phyloP scores from a whole-genome alignment of 805 yeast species.

The Saturnispora galanensis region DNA sequence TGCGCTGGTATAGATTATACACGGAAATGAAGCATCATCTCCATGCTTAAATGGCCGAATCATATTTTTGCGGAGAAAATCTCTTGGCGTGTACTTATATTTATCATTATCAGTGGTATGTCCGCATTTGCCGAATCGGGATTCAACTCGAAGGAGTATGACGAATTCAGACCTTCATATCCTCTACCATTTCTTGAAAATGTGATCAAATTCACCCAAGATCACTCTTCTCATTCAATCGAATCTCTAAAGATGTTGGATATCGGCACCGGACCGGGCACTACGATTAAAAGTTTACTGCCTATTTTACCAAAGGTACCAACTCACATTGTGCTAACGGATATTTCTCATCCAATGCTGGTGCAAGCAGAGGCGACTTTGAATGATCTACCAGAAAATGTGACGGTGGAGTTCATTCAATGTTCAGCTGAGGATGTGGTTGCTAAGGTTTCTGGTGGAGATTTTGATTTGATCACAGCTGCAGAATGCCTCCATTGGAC shows the following conservation, averaged over 20 bases:
- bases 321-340: slow-evolving; percentile 33
- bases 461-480: slow-evolving; percentile 56
- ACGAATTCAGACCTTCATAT: slow-evolving; percentile 56
- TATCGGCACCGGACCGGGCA: slow-evolving; percentile 49
- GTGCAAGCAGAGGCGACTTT: slow-evolving; percentile 28
- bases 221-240: not conserved
- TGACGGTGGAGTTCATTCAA: slow-evolving; percentile 1
- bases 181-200: slow-evolving; percentile 40
- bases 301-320: slow-evolving; percentile 21
- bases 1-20: no score
- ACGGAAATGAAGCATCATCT: no score
- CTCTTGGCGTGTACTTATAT: not conserved
- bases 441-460: slow-evolving; percentile 13
- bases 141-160: slow-evolving; percentile 46
- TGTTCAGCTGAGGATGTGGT: slow-evolving; percentile 19
- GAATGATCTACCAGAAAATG: not conserved
- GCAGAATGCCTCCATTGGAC: slow-evolving; percentile 90
- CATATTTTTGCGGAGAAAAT: no score
- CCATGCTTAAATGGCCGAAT: no score
- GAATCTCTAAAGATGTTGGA: slow-evolving; percentile 30
- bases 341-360: slow-evolving; percentile 39
- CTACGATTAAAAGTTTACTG: slow-evolving; percentile 37
- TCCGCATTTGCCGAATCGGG: slow-evolving; percentile 47
- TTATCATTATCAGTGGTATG: slow-evolving; percentile 32
- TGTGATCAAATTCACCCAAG: slow-evolving; percentile 18